Base-by-base conservation (phyloP, 1,139 yeast species). In the Hyphopichia khmerensis region DNA sequence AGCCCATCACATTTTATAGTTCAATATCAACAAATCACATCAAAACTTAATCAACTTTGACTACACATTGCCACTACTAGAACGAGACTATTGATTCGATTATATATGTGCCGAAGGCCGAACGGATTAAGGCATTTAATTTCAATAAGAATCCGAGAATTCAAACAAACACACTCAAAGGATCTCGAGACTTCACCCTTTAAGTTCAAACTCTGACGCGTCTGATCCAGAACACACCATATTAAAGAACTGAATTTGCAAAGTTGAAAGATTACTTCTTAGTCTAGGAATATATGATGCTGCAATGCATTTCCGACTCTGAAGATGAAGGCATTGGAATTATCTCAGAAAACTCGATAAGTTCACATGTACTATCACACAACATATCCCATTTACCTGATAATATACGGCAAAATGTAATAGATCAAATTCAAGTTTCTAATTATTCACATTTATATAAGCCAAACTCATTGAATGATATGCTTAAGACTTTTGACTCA, bases 221-320 rank as follows among this genome's bases (percentile, higher is more conserved):
- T 26, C 29, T 26, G 5, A 26, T 26, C 11, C 4, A 26, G 10
- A 26, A 8, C 4, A 21, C 5, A 8, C 8, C 5, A 21, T 26
- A 7, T 26, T 26, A 13, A 26, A 26, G n/a, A 26, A n/a, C n/a
- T n/a, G n/a, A n/a, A n/a, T n/a, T 9, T 21, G 24, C 24, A 21
- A 21, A 21, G 24, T 9, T 21, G 8, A 21, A 21, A 21, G 9
- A 21, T 5, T 6, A 21, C 24, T 21, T 21, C 9, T 6, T 6
- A 5, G 9, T 5, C 29, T 26, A 7, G n/a, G 7, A 13, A 21
- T 5, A 13, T 5, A 31, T 14, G 11, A 38, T 38, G 40, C 40
- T 38, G 40, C 31, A 38, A 32, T 18, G 35, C 36, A 31, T 40
- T 19, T 21, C 42, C 4, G 42, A 40, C 24, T 40, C 42, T 11